These are phyloP conservation scores for Aspergillus nomiae DNA, from an alignment of 2,329 filamentous ascomycete species.

Conservation along the genomic window DNA sequence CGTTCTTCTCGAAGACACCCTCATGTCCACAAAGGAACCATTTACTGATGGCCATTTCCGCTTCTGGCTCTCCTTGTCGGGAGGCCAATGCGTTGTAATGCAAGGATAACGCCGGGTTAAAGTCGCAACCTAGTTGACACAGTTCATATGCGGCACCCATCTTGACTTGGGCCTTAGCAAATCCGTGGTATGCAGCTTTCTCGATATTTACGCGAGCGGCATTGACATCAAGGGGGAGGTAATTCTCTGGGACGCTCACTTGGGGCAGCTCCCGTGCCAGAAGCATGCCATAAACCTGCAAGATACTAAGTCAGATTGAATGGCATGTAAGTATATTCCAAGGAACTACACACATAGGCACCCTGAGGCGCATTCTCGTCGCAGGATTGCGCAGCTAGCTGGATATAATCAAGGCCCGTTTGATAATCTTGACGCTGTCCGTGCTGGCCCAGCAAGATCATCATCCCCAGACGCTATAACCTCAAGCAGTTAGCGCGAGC, in stretches of 20 bases:
- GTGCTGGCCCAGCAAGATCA: conserved; percentile 92
- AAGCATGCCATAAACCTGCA: conserved; percentile 83
- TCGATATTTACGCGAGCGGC: conserved; percentile 86
- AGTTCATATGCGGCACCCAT: conserved; percentile 97
- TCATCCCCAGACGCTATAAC: conserved; percentile 85
- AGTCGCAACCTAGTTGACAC: conserved; percentile 90
- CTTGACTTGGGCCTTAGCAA: conserved; percentile 94
- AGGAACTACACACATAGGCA: conserved; percentile 63
- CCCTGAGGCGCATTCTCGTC: conserved; percentile 97
- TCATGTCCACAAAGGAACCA: conserved; percentile 98
- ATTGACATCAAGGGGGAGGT: conserved; percentile 71
- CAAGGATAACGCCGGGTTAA: conserved; percentile 86
- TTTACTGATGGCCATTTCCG: conserved; percentile 93
- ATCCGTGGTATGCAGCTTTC: conserved; percentile 93
- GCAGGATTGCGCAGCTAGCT: conserved; percentile 77
- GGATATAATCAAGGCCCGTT: conserved; percentile 78
- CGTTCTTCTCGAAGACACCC: conserved; percentile 89
- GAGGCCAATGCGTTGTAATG: conserved; percentile 96
- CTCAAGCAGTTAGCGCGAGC: conserved; percentile 11
- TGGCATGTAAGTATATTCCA: neutral
- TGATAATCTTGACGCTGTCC: conserved; percentile 81
- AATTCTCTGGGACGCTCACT: conserved; percentile 73
- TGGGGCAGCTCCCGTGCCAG: conserved; percentile 89
- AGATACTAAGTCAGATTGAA: conserved; percentile 10
- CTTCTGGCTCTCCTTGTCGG: conserved; percentile 88